Evolutionary conservation across 495 filamentous ascomycete genomes (phyloP), one percentile per base, ranked within the genome.

Genomic region (Aspergillus funiculosus): DNA sequence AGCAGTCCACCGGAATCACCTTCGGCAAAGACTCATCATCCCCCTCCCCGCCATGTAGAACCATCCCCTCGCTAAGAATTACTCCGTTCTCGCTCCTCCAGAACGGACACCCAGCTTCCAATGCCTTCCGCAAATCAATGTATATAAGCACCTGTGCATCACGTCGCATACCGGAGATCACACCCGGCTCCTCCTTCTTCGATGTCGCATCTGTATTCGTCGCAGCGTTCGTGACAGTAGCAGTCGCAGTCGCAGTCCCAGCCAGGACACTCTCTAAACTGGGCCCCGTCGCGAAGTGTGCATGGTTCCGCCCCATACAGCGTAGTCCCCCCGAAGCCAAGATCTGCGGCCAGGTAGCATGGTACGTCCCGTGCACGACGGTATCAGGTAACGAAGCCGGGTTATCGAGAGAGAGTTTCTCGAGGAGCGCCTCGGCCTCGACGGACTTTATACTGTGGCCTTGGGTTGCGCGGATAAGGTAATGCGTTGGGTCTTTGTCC

Each of bases 381-480:
- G 71, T 64, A 0, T 63, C 64, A 0, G 89, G 87, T 5, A 89
- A 51, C 42, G 79, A 73, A 2, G 17, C 49, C 17, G 60, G 52
- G 14, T 67, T 51, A 63, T 61, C 15, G 66, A 82, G 52, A 0
- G 61, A 61, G 7, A 96, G 62, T 9, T 81, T 80, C 13, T 71
- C 76, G 10, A 92, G 80, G 11, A 94, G 74, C 0, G 74, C 73
- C 18, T 81, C 79, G 20, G 77, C 77, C 17, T 83, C 80, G 31
- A 98, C 66, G 36, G 70, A 72, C 61, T 71, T 62, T 31, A 77
- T 69, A 36, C 67, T 74, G 69, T 96, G 92, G 37, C 92, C 92
- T 68, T 98, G 92, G 50, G 87, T 92, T 1, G 92, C 92, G 57
- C 92, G 89, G 70, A 98, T 95, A 10, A 94, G 70, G 71, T 79